phyloP scores from a whole-genome alignment of 2,329 filamentous ascomycete species.

The Aspergillus sp. region DNA sequence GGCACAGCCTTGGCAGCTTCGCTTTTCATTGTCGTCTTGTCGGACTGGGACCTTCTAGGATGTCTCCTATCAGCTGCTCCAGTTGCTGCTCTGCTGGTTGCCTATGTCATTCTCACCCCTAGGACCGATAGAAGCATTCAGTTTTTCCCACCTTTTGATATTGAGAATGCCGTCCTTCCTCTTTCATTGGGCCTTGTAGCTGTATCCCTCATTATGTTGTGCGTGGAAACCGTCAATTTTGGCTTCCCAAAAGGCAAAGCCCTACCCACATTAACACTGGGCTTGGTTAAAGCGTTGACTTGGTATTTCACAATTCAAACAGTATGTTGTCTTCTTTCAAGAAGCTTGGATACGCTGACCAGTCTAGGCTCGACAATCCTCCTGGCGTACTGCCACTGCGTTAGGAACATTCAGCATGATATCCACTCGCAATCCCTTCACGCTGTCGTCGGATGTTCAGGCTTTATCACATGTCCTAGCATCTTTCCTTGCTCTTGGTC shows the following conservation, averaged over 20 bases:
- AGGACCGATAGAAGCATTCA: constrained; percentile 1
- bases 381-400: constrained; percentile 2
- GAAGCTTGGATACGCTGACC: background rate
- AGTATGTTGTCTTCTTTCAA: constrained; percentile 1
- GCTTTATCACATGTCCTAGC: constrained; percentile 1
- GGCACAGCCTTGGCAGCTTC: constrained; percentile 17
- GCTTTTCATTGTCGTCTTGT: constrained; percentile 19
- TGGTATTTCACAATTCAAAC: constrained; percentile 1
- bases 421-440: constrained; percentile 1
- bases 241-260: background rate
- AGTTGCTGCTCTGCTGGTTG: constrained; percentile 19
- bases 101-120: constrained; percentile 20
- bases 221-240: constrained; percentile 1
- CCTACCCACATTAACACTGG: background rate
- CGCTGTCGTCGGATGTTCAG: background rate
- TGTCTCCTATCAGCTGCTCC: constrained; percentile 23
- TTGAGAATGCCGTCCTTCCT: background rate
- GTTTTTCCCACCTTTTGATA: background rate
- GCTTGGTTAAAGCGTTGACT: constrained; percentile 2
- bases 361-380: constrained; percentile 2
- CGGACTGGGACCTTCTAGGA: constrained; percentile 20
- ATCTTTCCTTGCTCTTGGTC: constrained; percentile 3
- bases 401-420: constrained; percentile 2
- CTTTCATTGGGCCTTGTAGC: constrained; percentile 2
- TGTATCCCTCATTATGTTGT: background rate